Conservation (phyloP, 371 early-diverging fungal genomes). For the Nematocida sp. region DNA sequence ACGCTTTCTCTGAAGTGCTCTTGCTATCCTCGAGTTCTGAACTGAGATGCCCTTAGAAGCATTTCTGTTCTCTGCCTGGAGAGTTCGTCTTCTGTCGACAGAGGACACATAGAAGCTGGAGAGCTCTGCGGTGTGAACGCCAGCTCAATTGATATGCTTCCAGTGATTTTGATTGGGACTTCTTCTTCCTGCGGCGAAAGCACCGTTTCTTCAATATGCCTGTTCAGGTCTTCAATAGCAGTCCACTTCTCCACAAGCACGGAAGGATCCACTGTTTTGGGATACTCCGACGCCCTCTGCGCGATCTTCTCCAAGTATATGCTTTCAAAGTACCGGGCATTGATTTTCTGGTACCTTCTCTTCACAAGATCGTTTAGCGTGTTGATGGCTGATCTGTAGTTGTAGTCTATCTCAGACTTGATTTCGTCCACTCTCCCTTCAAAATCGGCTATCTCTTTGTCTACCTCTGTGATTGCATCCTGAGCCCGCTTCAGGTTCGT, state of each 20-base stretch:
- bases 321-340: constrained; percentile 59
- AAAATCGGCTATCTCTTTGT: constrained; percentile 52
- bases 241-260: constrained; percentile 58
- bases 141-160: constrained; percentile 21
- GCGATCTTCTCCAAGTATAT: constrained; percentile 20
- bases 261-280: constrained; percentile 55
- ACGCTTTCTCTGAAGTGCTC: no score
- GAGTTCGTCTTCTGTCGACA: neutral
- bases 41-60: constrained; percentile 36
- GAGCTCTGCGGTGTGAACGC: neutral
- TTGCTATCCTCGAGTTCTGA: neutral
- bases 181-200: neutral
- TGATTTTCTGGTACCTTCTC: constrained; percentile 56
- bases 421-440: constrained; percentile 50
- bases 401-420: constrained; percentile 49
- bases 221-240: constrained; percentile 41
- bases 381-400: constrained; percentile 53
- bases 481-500: neutral
- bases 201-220: neutral
- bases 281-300: constrained; percentile 49
- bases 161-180: neutral
- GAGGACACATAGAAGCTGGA: neutral
- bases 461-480: neutral
- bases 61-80: constrained; percentile 38
- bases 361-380: constrained; percentile 56